Evolutionary conservation across 495 filamentous ascomycete species (phyloP).

Genomic region (Xylaria acuta): DNA sequence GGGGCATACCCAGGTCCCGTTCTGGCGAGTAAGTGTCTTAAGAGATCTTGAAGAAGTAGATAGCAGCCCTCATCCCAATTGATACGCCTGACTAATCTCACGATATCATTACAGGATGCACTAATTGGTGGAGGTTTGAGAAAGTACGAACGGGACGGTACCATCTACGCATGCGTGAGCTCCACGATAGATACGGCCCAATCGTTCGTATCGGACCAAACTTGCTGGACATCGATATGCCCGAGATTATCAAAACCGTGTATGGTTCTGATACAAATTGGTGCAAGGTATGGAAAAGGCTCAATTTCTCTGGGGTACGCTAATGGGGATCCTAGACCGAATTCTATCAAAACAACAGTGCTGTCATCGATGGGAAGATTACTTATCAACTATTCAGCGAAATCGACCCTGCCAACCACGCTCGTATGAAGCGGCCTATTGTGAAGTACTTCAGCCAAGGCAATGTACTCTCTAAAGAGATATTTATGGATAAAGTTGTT

Average conservation of each 20-base stretch:
- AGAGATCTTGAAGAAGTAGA: background rate
- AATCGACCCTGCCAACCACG: constrained; percentile 38
- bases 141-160: background rate
- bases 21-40: background rate
- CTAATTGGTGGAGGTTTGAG: background rate
- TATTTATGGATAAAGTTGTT: constrained; percentile 22
- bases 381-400: constrained; percentile 48
- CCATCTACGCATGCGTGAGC: constrained; percentile 3
- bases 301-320: background rate
- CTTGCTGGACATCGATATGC: constrained; percentile 45
- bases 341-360: constrained; percentile 44
- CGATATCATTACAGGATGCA: background rate
- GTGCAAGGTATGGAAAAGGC: background rate
- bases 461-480: constrained; percentile 2
- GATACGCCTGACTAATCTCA: background rate
- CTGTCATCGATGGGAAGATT: constrained; percentile 41
- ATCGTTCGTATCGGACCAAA: constrained; percentile 49
- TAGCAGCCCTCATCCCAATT: background rate
- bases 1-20: background rate
- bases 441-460: constrained; percentile 40
- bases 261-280: constrained; percentile 29
- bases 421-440: constrained; percentile 41
- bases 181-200: constrained; percentile 48
- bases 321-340: constrained; percentile 38
- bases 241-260: constrained; percentile 35